Conservation (phyloP, 352 stramenopile species). For the Phytophthora aleatoria region DNA sequence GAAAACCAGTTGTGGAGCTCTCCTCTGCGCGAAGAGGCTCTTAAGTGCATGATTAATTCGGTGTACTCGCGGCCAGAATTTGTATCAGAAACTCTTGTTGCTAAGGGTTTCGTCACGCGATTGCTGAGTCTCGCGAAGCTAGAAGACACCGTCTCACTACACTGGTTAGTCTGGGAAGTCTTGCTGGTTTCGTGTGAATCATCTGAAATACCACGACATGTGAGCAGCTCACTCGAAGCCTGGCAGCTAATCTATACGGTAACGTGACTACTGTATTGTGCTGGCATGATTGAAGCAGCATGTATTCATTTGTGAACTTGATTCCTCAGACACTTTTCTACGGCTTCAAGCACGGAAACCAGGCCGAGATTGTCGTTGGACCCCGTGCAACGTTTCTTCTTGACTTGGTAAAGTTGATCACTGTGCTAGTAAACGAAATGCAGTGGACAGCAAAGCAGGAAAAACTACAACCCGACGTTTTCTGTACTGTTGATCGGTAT, state of each 20-base stretch:
- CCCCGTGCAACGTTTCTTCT: slow-evolving; percentile 42
- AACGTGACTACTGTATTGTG: not conserved
- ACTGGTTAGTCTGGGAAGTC: slow-evolving; percentile 66
- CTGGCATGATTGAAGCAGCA: not conserved
- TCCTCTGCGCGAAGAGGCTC: slow-evolving; percentile 46
- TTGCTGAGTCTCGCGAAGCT: slow-evolving; percentile 38
- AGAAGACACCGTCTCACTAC: slow-evolving; percentile 36
- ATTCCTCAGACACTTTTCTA: slow-evolving; percentile 52
- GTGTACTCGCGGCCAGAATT: slow-evolving; percentile 67
- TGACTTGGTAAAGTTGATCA: slow-evolving; percentile 63
- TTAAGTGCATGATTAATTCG: slow-evolving; percentile 78
- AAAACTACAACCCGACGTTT: slow-evolving; percentile 31
- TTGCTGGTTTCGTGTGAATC: slow-evolving; percentile 60
- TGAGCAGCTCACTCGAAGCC: slow-evolving; percentile 35
- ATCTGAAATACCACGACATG: slow-evolving; percentile 27
- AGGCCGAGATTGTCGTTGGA: slow-evolving; percentile 18
- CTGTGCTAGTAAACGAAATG: slow-evolving; percentile 63
- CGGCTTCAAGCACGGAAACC: slow-evolving; percentile 24
- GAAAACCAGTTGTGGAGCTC: slow-evolving; percentile 17
- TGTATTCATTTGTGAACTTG: not conserved
- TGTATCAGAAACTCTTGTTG: slow-evolving; percentile 37
- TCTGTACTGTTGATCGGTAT: slow-evolving; percentile 33
- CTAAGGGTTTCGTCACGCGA: slow-evolving; percentile 25
- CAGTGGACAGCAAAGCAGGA: slow-evolving; percentile 48
- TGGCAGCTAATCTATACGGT: slow-evolving; percentile 58